These are phyloP conservation scores for Leptographium flavum DNA, from an alignment of 2,329 filamentous ascomycete species.

Conservation along the genomic window DNA sequence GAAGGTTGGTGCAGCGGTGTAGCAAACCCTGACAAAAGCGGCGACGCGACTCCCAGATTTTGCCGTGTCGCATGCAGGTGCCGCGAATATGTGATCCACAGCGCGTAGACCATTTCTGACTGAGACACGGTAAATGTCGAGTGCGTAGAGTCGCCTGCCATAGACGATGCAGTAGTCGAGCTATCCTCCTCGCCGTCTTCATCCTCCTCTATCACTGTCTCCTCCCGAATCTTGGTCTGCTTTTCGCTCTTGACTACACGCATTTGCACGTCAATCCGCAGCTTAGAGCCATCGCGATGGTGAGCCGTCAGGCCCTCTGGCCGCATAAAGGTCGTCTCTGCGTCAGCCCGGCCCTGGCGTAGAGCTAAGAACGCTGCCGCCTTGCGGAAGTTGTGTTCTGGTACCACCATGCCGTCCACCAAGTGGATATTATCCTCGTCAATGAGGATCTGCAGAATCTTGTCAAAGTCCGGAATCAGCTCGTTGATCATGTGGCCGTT, in stretches of 20 bases:
- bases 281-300: slow-evolving; percentile 80
- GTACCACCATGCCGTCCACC: slow-evolving; percentile 88
- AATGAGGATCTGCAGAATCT: slow-evolving; percentile 63
- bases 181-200: slow-evolving; percentile 37
- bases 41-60: slow-evolving; percentile 45
- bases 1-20: slow-evolving; percentile 69
- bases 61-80: slow-evolving; percentile 68
- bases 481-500: slow-evolving; percentile 68
- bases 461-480: slow-evolving; percentile 77
- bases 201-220: slow-evolving; percentile 44
- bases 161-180: slow-evolving; percentile 15
- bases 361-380: slow-evolving; percentile 74
- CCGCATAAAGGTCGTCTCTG: slow-evolving; percentile 62
- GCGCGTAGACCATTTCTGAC: slow-evolving; percentile 76
- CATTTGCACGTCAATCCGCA: slow-evolving; percentile 94
- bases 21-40: slow-evolving; percentile 45
- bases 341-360: slow-evolving; percentile 69
- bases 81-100: slow-evolving; percentile 95
- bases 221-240: slow-evolving; percentile 42
- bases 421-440: slow-evolving; percentile 77
- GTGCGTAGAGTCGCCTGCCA: slow-evolving; percentile 16
- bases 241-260: slow-evolving; percentile 85
- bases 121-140: slow-evolving; percentile 32
- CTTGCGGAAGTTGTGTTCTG: slow-evolving; percentile 87
- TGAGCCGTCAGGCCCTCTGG: slow-evolving; percentile 73